Percentiles rank a stretch among this genome's conserved stretches.
These are phyloP conservation scores for Fomitopsis schrenkii DNA, from an alignment of 1,284 basidiomycete genomes.

Conservation along the genomic window DNA sequence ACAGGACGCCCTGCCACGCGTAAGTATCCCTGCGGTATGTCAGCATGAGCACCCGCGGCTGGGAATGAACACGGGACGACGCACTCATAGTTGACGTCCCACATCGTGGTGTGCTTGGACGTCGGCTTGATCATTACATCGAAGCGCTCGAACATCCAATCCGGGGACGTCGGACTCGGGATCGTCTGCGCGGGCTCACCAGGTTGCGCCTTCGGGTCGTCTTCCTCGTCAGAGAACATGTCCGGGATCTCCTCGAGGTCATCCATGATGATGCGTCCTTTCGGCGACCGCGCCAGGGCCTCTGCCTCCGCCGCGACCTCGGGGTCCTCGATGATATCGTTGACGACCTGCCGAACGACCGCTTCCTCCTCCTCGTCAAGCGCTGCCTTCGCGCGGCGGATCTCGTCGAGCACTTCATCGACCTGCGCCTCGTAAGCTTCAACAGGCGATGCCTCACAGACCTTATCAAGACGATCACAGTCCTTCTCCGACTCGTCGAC, in stretches of 20 bases:
- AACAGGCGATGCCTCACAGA: not conserved
- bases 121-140: not conserved
- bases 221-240: not conserved
- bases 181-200: not conserved
- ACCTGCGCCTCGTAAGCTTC: not conserved
- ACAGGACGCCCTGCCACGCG: conserved; percentile 14
- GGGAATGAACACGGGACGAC: not conserved
- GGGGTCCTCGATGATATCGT: not conserved
- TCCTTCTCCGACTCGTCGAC: not conserved
- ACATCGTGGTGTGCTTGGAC: not conserved
- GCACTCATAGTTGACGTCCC: conserved; percentile 3
- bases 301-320: not conserved
- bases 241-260: conserved; percentile 1
- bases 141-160: no score
- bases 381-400: not conserved
- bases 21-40: conserved; percentile 9
- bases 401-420: not conserved
- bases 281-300: not conserved
- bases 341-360: not conserved
- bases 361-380: not conserved
- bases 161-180: not conserved
- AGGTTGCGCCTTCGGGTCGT: not conserved
- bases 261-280: not conserved
- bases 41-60: not conserved
- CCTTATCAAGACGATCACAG: not conserved